phyloP scores from a whole-genome alignment of 1,139 yeast species.

The Yarrowia galli region DNA sequence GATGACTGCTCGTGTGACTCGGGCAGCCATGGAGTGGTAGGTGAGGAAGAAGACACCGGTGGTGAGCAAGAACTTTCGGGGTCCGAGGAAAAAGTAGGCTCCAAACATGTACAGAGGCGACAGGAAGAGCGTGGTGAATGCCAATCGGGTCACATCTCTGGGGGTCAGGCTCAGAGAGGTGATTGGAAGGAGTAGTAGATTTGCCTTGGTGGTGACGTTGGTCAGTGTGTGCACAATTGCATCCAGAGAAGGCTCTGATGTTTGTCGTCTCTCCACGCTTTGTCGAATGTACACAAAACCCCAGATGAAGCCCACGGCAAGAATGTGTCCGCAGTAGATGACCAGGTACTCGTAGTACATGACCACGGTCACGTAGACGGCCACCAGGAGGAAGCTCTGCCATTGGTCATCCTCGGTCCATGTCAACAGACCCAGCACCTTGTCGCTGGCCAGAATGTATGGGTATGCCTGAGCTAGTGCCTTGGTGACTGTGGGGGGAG shows the following conservation, averaged over 20 bases:
- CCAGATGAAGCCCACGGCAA: constrained; percentile 71
- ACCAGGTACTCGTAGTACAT: constrained; percentile 76
- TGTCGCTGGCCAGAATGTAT: constrained; percentile 74
- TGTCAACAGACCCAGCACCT: constrained; percentile 72
- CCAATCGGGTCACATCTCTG: constrained; percentile 76
- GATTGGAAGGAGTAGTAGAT: constrained; percentile 77
- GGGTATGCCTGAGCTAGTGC: constrained; percentile 86
- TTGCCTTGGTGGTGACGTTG: constrained; percentile 76
- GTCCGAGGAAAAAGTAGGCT: constrained; percentile 71
- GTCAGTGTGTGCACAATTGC: constrained; percentile 85
- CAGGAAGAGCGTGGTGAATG: constrained; percentile 82
- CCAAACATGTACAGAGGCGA: constrained; percentile 82
- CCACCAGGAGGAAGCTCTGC: constrained; percentile 70
- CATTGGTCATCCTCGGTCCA: constrained; percentile 92
- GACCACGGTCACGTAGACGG: constrained; percentile 64
- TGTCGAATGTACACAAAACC: constrained; percentile 63
- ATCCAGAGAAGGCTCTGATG: constrained; percentile 79
- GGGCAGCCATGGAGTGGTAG: constrained; percentile 85
- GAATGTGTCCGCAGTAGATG: constrained; percentile 80
- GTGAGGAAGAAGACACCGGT: constrained; percentile 72
- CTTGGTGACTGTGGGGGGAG: constrained; percentile 91
- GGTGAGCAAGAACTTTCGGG: constrained; percentile 69
- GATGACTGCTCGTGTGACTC: constrained; percentile 77
- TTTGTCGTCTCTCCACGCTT: constrained; percentile 57
- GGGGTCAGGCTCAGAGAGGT: constrained; percentile 72